phyloP scores from a whole-genome alignment of 257 asterid species.

The Pogostemon cablin region DNA sequence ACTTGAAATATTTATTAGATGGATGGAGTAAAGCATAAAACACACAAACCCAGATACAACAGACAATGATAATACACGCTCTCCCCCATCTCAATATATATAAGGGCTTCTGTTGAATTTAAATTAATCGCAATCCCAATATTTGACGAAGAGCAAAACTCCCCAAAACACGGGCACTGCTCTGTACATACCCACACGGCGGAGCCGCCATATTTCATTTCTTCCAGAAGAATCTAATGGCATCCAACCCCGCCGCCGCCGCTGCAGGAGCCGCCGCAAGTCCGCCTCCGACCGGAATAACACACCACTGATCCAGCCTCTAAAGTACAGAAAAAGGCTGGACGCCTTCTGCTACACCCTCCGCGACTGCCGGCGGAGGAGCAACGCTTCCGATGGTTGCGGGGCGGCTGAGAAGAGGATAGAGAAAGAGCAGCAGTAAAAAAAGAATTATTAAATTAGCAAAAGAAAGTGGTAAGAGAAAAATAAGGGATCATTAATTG shows the following conservation, averaged over 20 bases:
- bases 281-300: constrained; percentile 27
- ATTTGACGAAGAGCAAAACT: neutral
- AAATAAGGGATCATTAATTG: no score
- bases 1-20: no score
- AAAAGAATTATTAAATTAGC: no score
- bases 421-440: no score
- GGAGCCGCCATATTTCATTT: constrained; percentile 23
- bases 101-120: constrained; percentile 37
- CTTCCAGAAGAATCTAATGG: constrained; percentile 61
- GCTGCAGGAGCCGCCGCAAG: constrained; percentile 64
- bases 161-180: constrained; percentile 10
- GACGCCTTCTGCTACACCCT: constrained; percentile 29
- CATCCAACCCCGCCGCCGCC: constrained; percentile 67
- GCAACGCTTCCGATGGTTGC: no score
- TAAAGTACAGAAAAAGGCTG: constrained; percentile 43
- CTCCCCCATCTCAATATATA: neutral
- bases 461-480: no score
- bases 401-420: no score
- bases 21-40: no score
- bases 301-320: constrained; percentile 37
- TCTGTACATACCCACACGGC: no score
- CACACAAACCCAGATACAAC: neutral
- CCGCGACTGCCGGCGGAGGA: no score
- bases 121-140: constrained; percentile 11
- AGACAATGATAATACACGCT: neutral